Evolutionary conservation across 164 flowering plant species (phyloP), one percentile per base, ranked within the genome.

Genomic region (Stephania cephalantha): DNA sequence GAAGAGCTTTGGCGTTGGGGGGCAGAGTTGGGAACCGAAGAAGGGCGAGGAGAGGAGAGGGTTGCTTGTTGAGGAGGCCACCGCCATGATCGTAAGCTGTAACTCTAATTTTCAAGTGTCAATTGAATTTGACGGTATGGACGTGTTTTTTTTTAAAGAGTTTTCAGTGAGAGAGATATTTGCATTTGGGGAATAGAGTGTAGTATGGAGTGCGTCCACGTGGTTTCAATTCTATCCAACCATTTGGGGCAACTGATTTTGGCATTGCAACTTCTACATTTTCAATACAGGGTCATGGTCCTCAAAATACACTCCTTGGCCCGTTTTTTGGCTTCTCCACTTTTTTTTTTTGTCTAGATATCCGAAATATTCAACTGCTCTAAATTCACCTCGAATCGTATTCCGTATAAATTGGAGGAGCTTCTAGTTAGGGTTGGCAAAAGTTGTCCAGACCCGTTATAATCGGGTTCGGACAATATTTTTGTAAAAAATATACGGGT

Each of bases 21-120:
- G 86, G 30, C 88, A 86, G 25, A 83, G 68, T 75, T 78, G 83
- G 53, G 85, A 67, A 18, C 90, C 90, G 35, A 81, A 81, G 82
- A 90, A 88, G 69, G 77, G 78, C 29, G 94, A 88, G 30, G 90
- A 88, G 64, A 87, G 85, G 61, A 88, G 65, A 8, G 86, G 80
- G 67, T 78, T 79, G 69, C 69, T 83, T 3, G 85, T 75, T 61
- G 85, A 81, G 70, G 85, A 81, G 70, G 81, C 83, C n/a, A n/a
- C n/a, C n/a, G n/a, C n/a, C 84, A 82, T 79, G 66, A 48, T 67
- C 67, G 22, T 18, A 18, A 25, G 25, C 13, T 55, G 3, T 45
- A 13, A 13, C 29, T 55, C 61, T 71, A 20, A 52, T 52, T 42
- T 61, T 63, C 29, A 25, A 25, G 25, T 25, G 25, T 25, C 25